Percentiles rank a stretch among this genome's conserved stretches.
Conservation (phyloP, 1,139 yeast species). For the Zygoascus sp. region DNA sequence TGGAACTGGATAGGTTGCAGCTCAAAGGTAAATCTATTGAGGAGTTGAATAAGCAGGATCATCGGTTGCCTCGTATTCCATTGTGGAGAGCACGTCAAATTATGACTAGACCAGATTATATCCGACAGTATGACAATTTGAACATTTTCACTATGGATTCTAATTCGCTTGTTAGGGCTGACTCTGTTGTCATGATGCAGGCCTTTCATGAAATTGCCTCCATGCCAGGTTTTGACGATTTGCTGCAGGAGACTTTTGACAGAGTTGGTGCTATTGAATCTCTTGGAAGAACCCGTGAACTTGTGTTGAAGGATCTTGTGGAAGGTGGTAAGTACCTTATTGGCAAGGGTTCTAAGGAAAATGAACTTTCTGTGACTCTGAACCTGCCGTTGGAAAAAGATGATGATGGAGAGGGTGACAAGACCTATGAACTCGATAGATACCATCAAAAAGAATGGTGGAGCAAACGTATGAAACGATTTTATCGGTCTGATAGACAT, state of each 20-base stretch:
- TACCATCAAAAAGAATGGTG: conserved; percentile 24
- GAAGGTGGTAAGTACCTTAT: conserved; percentile 42
- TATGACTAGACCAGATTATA: conserved; percentile 81
- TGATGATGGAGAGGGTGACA: conserved; percentile 25
- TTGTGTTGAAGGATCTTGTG: conserved; percentile 67
- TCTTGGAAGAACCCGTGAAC: conserved; percentile 72
- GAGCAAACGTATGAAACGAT: conserved; percentile 14
- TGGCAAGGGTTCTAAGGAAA: conserved; percentile 7
- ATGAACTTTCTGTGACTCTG: conserved; percentile 22
- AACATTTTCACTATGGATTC: conserved; percentile 79
- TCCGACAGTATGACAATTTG: conserved; percentile 66
- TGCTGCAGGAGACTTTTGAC: conserved; percentile 65
- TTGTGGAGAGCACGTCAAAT: conserved; percentile 80
- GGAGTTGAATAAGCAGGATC: conserved; percentile 37
- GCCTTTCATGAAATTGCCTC: conserved; percentile 76
- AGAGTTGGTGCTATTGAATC: conserved; percentile 75
- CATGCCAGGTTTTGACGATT: conserved; percentile 65
- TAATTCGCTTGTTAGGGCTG: conserved; percentile 66
- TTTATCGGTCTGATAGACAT: not conserved
- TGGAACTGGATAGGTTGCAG: conserved; percentile 51
- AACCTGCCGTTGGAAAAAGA: conserved; percentile 26
- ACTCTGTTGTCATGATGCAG: conserved; percentile 84
- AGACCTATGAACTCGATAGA: conserved; percentile 19
- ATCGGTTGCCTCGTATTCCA: conserved; percentile 66
- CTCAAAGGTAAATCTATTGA: conserved; percentile 24